Percentiles rank a stretch among this genome's conserved stretches.
Evolutionary conservation across 2,329 filamentous ascomycete species (phyloP).

Genomic region (Penicillium sp.): DNA sequence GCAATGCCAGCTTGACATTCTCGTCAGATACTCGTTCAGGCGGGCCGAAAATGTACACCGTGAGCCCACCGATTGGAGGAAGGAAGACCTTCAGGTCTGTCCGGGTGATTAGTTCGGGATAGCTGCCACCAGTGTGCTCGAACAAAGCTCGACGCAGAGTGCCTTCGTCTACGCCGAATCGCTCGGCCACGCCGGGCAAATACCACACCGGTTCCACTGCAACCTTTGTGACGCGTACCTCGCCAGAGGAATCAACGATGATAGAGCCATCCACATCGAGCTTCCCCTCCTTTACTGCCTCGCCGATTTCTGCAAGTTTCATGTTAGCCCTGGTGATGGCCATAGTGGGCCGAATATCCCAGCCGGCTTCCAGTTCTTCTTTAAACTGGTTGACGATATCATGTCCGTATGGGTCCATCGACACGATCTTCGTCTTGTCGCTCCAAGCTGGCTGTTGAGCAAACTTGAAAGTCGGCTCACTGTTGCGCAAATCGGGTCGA

Average conservation of each 20-base stretch:
- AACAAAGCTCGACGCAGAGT: conserved; percentile 81
- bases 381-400: conserved; percentile 75
- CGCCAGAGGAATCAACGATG: conserved; percentile 76
- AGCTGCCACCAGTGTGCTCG: conserved; percentile 92
- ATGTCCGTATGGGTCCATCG: conserved; percentile 94
- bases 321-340: conserved; percentile 90
- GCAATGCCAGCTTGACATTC: conserved; percentile 70
- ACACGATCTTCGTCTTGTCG: conserved; percentile 88
- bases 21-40: conserved; percentile 90
- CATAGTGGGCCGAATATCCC: conserved; percentile 81
- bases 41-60: conserved; percentile 95
- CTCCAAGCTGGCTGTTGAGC: conserved; percentile 87
- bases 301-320: conserved; percentile 91
- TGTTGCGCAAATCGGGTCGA: conserved; percentile 73
- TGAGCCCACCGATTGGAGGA: conserved; percentile 89
- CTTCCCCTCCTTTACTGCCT: conserved; percentile 74
- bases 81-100: conserved; percentile 93
- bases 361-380: conserved; percentile 63
- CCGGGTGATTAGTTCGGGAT: conserved; percentile 92
- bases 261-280: conserved; percentile 80
- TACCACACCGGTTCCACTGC: conserved; percentile 95
- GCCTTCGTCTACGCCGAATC: conserved; percentile 89
- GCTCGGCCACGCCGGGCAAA: conserved; percentile 77
- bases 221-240: conserved; percentile 91
- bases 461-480: conserved; percentile 83